Conservation (phyloP, 441 rosid species). For the Viola pubescens region DNA sequence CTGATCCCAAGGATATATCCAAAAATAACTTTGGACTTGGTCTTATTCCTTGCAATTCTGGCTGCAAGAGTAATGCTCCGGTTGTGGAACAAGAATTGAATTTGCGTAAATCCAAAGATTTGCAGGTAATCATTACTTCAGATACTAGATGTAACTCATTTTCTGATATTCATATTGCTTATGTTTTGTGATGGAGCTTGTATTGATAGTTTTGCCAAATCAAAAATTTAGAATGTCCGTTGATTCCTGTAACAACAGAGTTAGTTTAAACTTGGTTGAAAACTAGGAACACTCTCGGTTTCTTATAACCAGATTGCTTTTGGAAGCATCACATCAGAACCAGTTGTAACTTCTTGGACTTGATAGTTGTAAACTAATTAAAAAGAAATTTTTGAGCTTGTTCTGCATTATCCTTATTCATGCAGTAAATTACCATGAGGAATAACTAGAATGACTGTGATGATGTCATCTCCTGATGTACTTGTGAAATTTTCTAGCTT, state of each 20-base stretch:
- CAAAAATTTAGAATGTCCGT: neutral
- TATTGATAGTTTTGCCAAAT: neutral
- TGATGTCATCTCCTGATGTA: neutral
- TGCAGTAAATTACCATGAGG: neutral
- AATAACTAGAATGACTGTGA: neutral
- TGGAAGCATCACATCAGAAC: no score
- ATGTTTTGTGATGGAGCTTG: neutral
- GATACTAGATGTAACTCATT: neutral
- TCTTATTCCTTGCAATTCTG: constrained; percentile 66
- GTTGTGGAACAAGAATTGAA: constrained; percentile 52
- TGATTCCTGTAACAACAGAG: neutral
- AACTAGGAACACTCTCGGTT: no score
- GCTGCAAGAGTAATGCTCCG: constrained; percentile 56
- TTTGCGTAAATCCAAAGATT: constrained; percentile 51
- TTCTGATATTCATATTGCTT: neutral
- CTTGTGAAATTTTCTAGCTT: neutral
- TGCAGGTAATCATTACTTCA: constrained; percentile 37
- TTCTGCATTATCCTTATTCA: no score
- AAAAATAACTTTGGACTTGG: constrained; percentile 71
- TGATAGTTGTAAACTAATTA: no score
- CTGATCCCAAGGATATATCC: constrained; percentile 53
- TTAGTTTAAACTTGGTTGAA: no score
- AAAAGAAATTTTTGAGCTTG: no score
- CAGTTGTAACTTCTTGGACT: no score
- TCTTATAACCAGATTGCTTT: no score